Percentiles rank a stretch among this genome's conserved stretches.
These are phyloP conservation scores for Suillus spraguei DNA, from an alignment of 768 basidiomycete species.

Conservation along the genomic window DNA sequence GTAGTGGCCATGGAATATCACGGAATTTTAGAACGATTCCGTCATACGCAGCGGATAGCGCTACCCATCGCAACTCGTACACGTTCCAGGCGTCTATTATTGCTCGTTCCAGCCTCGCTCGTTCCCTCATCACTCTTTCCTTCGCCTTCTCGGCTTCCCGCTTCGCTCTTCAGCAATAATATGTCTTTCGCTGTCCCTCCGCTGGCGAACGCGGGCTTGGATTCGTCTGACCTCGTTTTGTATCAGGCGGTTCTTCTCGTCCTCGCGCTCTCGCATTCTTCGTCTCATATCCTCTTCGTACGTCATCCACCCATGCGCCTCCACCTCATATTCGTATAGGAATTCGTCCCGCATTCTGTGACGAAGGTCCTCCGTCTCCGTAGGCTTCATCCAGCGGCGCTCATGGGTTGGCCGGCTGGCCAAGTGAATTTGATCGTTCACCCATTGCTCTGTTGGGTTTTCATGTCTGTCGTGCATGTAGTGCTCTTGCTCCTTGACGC, in stretches of 20 bases:
- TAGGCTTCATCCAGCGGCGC: conserved; percentile 24
- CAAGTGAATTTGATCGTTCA: conserved; percentile 52
- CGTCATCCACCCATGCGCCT: conserved; percentile 55
- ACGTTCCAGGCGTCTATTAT: conserved; percentile 57
- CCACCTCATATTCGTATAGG: conserved; percentile 51
- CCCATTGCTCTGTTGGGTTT: conserved; percentile 65
- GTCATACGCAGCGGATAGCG: conserved; percentile 46
- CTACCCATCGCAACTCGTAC: conserved; percentile 71
- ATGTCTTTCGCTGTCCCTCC: conserved; percentile 51
- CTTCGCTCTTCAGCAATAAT: conserved; percentile 50
- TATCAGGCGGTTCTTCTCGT: conserved; percentile 45
- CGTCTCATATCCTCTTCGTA: conserved; percentile 49
- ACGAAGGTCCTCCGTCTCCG: conserved; percentile 33
- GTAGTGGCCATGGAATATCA: conserved; percentile 73
- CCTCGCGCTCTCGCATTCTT: conserved; percentile 43
- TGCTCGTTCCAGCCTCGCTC: conserved; percentile 43
- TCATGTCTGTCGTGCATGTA: conserved; percentile 44
- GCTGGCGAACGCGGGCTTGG: conserved; percentile 52
- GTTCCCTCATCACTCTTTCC: conserved; percentile 49
- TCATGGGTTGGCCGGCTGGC: conserved; percentile 31
- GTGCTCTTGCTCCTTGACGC: conserved; percentile 56
- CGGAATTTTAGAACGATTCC: conserved; percentile 49
- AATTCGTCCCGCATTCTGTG: conserved; percentile 55
- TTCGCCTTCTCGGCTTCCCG: conserved; percentile 33
- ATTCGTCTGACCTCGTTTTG: conserved; percentile 59